Evolutionary conservation across 441 rosid species (phyloP), one percentile per base, ranked within the genome.

Genomic region (Erodium texanum): DNA sequence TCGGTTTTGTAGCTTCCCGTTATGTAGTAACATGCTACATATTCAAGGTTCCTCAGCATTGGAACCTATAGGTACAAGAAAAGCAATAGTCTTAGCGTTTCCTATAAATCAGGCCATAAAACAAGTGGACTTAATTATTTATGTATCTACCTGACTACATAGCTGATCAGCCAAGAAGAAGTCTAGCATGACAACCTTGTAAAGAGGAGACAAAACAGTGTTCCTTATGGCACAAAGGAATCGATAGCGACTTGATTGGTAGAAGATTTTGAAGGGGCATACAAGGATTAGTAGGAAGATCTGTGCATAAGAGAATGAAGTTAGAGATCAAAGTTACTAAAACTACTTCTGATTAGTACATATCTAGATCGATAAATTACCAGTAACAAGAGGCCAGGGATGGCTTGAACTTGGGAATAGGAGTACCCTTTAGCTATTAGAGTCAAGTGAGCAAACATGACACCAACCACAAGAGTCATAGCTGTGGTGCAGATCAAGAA

Each of bases 111-210:
- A 27, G 32, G 32, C 32, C 32, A 27, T 27, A 27, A 38, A 9
- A 41, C 12, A 41, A 41, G 7, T 34, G 38, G 15, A 41, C 15
- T 10, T 41, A 1, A 9, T 9, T 41, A 41, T 14, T 12, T 41
- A 20, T 48, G 65, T 68, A 62, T 32, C 19, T 75, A 93, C 97
- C 92, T 91, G 99, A 72, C 99, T 94, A 64, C 97, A 94, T 54
- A 94, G 87, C 69, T 94, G 99, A 80, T 94, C 99, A 64, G 99
- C 99, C 97, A 94, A 89, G 89, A 94, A 94, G 84, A 94, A 94
- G 80, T 94, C 99, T 68, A 94, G 82, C 99, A 94, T 94, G 66
- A 86, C 83, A 70, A 93, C 98, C 90, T 94, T 94, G 70, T 94
- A 94, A 29, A 94, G 93, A 58, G 99, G 99, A 32, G 99, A 85